Base-by-base conservation (phyloP, 306 rosid genomes). In the Abrus pulchellus region DNA sequence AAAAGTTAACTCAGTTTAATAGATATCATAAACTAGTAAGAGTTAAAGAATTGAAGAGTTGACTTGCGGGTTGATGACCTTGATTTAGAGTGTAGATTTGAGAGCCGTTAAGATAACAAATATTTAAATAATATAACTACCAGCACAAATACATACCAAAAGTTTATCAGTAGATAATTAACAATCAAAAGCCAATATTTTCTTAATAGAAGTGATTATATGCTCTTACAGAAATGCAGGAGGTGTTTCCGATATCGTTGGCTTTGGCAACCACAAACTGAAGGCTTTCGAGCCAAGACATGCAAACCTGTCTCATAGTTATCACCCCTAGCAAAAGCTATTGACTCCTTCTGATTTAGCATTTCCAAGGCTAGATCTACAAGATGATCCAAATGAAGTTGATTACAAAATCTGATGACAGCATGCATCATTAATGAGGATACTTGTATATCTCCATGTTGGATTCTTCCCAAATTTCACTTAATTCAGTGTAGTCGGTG, bases 341-440 rank as follows among this genome's bases (percentile, higher is more conserved):
- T 9, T 5, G 9, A 5, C 10, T 40, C 59, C 5, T 48, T 66
- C 47, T 56, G 1, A 27, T 41, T 14, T 14, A 80, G 62, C 89
- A 86, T 47, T 36, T 65, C 32, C 70, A 80, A 8, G 1, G 89
- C 87, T 27, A 86, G 68, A n/a, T 86, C 87, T 86, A 76, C 85
- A 80, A 28, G 12, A 71, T 41, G 11, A 27, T 68, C 1, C 75
- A 54, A 67, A 40, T 38, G 5, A 20, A 5, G 33, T 40, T 9
- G 20, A 30, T 62, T 59, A 2, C 20, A 59, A 14, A 56, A 1
- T 55, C 33, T 32, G 5, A 30, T 47, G n/a, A 41, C 27, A 28
- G 2, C 29, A 53, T 14, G 14, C 29, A 53, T 14, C 10, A 49
- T 53, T 80, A 5, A 45, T 56, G 4, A 59, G n/a, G 10, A 20